Conservation (phyloP, 805 yeast species). For the Saccharomycopsis fibuligera region DNA sequence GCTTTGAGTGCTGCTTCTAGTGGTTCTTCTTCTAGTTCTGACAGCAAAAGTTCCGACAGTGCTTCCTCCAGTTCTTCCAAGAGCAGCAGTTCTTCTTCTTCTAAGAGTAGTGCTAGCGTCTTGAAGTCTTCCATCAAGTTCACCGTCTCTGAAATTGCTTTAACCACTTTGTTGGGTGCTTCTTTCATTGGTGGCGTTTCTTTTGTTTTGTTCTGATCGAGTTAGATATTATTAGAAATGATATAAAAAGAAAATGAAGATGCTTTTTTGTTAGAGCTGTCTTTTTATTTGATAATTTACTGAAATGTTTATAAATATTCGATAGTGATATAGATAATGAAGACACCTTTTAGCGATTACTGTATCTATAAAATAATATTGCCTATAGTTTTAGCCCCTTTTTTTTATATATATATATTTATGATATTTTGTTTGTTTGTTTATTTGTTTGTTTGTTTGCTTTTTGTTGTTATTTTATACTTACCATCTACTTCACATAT, state of each 20-base stretch:
- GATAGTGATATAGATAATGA: no score
- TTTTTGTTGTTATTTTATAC: no score
- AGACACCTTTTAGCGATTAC: no score
- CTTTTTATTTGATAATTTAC: background rate
- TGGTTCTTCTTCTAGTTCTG: constrained; percentile 32
- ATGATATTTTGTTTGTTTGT: background rate
- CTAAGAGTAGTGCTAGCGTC: constrained; percentile 11
- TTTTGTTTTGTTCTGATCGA: constrained; percentile 12
- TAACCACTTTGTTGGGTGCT: constrained; percentile 12
- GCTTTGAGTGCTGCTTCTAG: constrained; percentile 32
- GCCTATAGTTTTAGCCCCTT: no score
- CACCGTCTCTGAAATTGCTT: constrained; percentile 13
- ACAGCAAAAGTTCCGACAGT: constrained; percentile 24
- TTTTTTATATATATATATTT: no score
- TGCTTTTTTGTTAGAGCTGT: background rate
- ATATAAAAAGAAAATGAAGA: no score
- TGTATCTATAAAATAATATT: no score
- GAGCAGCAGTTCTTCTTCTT: constrained; percentile 28
- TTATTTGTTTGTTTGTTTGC: background rate
- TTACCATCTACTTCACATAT: no score
- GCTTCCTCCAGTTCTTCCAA: constrained; percentile 25
- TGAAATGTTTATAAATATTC: background rate
- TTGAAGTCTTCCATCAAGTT: constrained; percentile 8
- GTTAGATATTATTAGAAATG: no score
- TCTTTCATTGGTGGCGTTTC: constrained; percentile 21